Base-by-base conservation (phyloP, 2,329 filamentous ascomycete species). In the Akanthomyces uredinophilus region DNA sequence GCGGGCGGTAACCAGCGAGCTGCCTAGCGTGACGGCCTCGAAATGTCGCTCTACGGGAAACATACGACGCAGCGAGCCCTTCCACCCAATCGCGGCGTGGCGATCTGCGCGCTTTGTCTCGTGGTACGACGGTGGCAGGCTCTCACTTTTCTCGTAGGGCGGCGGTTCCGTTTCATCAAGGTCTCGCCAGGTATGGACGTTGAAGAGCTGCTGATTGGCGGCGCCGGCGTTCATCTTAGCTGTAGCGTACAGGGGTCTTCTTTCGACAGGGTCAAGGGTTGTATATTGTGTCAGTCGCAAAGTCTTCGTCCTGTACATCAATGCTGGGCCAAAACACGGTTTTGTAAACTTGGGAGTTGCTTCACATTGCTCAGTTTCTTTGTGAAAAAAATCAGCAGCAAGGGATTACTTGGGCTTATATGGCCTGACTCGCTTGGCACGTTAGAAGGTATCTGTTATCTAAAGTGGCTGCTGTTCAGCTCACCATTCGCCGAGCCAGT, bases 21-120 rank as follows among this genome's bases (percentile, higher is more conserved):
- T 22, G 35, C 60, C 60, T 49, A 62, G 51, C 43, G 60, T 62
- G 50, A 62, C 60, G 22, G 51, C 32, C 37, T 62, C 60, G 24
- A 62, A 62, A 22, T 52, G 60, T 44, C 44, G 51, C 41, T 62
- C 52, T 5, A 51, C 16, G 5, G 51, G 35, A 44, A 62, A 62
- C 35, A 49, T 29, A 29, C 52, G 51, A 43, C 60, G 60, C 52
- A 62, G 32, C 24, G 52, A 43, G 3, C 46, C 52, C 35, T 51
- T 56, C 57, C 22, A 56, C 10, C 51, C 60, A 5, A 49, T 43
- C 37, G 57, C 49, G 24, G 60, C 32, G n/a, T 56, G 22, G 4
- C 60, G 41, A 13, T 62, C 60, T 10, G 51, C 52, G 22, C 43
- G 29, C 22, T 47, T 47, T n/a, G 49, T 50, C 35, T 56, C 60